Evolutionary conservation across 78 protist genomes (phyloP).

Genomic region (Anaeramoeba flamelloides): DNA sequence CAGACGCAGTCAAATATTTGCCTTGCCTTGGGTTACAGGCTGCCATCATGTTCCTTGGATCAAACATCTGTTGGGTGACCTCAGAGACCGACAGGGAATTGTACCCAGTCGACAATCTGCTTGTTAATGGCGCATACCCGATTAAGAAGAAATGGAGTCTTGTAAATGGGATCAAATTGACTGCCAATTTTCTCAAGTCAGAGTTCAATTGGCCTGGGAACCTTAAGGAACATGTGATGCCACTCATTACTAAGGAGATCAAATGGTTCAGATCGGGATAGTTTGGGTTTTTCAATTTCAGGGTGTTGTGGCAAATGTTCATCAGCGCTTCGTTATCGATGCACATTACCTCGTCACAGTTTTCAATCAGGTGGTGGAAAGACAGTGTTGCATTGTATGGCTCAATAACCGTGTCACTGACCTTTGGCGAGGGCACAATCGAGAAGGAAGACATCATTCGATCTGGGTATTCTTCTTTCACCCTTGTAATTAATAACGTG

Average conservation of each 20-base stretch:
- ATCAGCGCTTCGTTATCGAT: slow-evolving; percentile 94
- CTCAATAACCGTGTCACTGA: slow-evolving; percentile 89
- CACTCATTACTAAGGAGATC: slow-evolving; percentile 79
- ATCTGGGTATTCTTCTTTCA: slow-evolving; percentile 90
- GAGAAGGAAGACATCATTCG: slow-evolving; percentile 88
- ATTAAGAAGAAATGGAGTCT: slow-evolving; percentile 95
- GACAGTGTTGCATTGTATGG: slow-evolving; percentile 96
- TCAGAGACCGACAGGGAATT: slow-evolving; percentile 82
- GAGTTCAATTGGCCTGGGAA: slow-evolving; percentile 95
- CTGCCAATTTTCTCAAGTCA: slow-evolving; percentile 92
- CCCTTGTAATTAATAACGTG: slow-evolving; percentile 45
- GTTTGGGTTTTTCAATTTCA: slow-evolving; percentile 72
- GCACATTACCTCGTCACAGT: slow-evolving; percentile 78
- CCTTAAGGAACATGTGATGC: slow-evolving; percentile 87
- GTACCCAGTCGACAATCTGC: slow-evolving; percentile 55
- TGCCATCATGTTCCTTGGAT: slow-evolving; percentile 95
- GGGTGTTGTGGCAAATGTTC: slow-evolving; percentile 80
- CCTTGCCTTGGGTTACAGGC: slow-evolving; percentile 95
- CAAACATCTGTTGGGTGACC: slow-evolving; percentile 94
- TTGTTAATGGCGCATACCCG: slow-evolving; percentile 87
- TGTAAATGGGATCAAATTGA: slow-evolving; percentile 95
- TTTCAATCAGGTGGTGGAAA: slow-evolving; percentile 85
- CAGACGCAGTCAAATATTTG: slow-evolving; percentile 84
- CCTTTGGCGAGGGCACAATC: slow-evolving; percentile 91
- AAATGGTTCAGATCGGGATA: slow-evolving; percentile 90